Percentiles rank a stretch among this genome's conserved stretches.
These are phyloP conservation scores for Artemisia annua DNA, from an alignment of 129 eudicot species.

Conservation along the genomic window DNA sequence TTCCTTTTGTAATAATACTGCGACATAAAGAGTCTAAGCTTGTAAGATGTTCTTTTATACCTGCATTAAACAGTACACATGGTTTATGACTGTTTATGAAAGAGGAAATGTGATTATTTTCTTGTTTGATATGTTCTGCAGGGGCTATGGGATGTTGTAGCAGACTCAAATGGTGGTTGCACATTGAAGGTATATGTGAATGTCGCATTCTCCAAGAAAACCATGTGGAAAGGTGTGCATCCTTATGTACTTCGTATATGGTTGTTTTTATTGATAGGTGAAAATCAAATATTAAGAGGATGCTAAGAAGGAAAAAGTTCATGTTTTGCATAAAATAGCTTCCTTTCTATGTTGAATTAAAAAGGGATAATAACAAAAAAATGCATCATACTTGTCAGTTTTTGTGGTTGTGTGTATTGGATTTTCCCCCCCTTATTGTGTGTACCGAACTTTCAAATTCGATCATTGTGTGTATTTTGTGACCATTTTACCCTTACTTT, in stretches of 20 bases:
- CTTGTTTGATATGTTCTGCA: slow-evolving; percentile 25
- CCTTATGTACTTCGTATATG: slow-evolving; percentile 9
- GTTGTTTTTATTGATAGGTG: slow-evolving; percentile 10
- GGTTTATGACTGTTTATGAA: not conserved
- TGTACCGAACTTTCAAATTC: too few relatives aligned
- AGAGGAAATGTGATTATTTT: slow-evolving; percentile 1
- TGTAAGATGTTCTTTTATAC: slow-evolving; percentile 5
- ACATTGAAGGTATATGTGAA: slow-evolving; percentile 59
- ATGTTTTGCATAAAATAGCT: not conserved
- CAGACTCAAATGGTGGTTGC: slow-evolving; percentile 45
- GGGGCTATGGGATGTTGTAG: slow-evolving; percentile 89
- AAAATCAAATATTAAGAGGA: slow-evolving; percentile 10
- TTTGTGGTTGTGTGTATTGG: too few relatives aligned
- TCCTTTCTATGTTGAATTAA: too few relatives aligned
- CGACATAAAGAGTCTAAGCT: slow-evolving; percentile 6
- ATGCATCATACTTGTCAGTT: too few relatives aligned
- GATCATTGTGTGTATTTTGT: too few relatives aligned
- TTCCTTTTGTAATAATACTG: slow-evolving; percentile 1
- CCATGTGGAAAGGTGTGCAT: slow-evolving; percentile 83
- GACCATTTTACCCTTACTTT: too few relatives aligned
- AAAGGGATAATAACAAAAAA: too few relatives aligned
- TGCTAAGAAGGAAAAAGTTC: not conserved
- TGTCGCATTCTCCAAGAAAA: slow-evolving; percentile 83
- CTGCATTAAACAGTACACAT: not conserved
- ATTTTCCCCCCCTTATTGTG: too few relatives aligned